These are phyloP conservation scores for Sugiyamaella smithiae DNA, from an alignment of 805 yeast genomes.

Conservation along the genomic window DNA sequence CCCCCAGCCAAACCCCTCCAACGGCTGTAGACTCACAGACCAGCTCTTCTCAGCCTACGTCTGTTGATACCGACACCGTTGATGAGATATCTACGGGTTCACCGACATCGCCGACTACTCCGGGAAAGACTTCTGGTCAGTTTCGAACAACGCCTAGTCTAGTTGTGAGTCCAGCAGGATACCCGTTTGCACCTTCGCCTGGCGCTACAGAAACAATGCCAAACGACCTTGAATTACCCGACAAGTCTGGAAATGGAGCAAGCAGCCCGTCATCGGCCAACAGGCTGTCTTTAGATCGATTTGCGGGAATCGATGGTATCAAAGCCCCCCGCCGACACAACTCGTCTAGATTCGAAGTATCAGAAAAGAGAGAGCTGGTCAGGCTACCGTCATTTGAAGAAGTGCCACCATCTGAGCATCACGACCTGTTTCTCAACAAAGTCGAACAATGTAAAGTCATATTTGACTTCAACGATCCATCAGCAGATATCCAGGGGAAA, in stretches of 20 bases:
- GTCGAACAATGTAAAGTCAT: constrained; percentile 92
- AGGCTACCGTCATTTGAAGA: constrained; percentile 86
- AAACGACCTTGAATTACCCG: constrained; percentile 30
- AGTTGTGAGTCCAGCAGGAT: constrained; percentile 19
- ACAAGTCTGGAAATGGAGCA: constrained; percentile 6
- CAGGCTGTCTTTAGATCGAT: constrained; percentile 54
- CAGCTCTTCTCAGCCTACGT: too few species aligned
- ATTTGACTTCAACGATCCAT: constrained; percentile 92
- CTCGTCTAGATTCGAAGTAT: constrained; percentile 85
- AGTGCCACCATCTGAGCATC: constrained; percentile 76
- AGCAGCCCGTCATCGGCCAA: constrained; percentile 33
- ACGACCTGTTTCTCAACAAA: constrained; percentile 77
- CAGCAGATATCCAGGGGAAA: constrained; percentile 87
- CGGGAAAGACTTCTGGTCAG: too few species aligned
- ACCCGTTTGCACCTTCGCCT: constrained; percentile 30
- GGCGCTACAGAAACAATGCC: constrained; percentile 39
- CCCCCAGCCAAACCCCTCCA: too few species aligned
- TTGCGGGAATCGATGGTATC: constrained; percentile 78
- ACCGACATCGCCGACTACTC: background rate
- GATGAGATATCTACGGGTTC: background rate
- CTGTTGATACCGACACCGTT: too few species aligned
- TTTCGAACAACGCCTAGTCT: constrained; percentile 20
- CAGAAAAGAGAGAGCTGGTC: constrained; percentile 59
- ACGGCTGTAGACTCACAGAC: too few species aligned
- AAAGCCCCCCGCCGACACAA: constrained; percentile 88